Evolutionary conservation across 805 yeast species (phyloP), one percentile per base, ranked within the genome.

Genomic region (Lipomyces lipofer): DNA sequence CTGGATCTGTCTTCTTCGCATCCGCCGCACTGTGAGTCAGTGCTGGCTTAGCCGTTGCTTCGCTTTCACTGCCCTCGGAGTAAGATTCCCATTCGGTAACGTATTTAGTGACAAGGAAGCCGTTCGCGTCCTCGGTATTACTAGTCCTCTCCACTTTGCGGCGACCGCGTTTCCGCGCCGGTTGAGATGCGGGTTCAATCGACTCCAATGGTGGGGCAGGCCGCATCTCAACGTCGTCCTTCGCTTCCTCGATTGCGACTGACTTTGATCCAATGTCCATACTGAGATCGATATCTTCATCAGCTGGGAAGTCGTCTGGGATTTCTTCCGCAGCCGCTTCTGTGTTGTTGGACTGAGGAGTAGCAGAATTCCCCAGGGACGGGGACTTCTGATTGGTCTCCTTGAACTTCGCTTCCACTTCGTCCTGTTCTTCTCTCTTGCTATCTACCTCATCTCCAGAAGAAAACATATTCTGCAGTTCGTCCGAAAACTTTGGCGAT

Each of bases 61-160:
- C 44, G 10, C n/a, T 24, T 17, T 52, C 58, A n/a, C 54, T 46
- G 13, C 10, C 44, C 49, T 55, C 59, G 1, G 59, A 55, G 24
- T 27, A 55, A 8, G 55, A 46, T 22, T 54, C 52, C 46, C 47
- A 44, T 33, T 35, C 52, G n/a, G 43, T 42, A 8, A 47, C 47
- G 9, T 47, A 43, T 36, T 46, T 45, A 10, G 38, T 15, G 22
- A 33, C 42, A 33, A 39, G 24, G 43, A 52, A 55, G 4, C 56
- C 56, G 21, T 51, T 21, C 19, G 45, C 59, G 22, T 55, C 59
- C 39, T 32, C 42, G 6, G 38, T 39, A 7, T 46, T 29, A 10
- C 40, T 44, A 13, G 46, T 29, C 35, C 45, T 55, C 15, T 40
- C 47, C 12, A 55, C 52, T 33, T 55, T 46, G 6, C 58, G 49